Conservation (phyloP, 768 basidiomycete genomes). For the Chalciporus chontae region DNA sequence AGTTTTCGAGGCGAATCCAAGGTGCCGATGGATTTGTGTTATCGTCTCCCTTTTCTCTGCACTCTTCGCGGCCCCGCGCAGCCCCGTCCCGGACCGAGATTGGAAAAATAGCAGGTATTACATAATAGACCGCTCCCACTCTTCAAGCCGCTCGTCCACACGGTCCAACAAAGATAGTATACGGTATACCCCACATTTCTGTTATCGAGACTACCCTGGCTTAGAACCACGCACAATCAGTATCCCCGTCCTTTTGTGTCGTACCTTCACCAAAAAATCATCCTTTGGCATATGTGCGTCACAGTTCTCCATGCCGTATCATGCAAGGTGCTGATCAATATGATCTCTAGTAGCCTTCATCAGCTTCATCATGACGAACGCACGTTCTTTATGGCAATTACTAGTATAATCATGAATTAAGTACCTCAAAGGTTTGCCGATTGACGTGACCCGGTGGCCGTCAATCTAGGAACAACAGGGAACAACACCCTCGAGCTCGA, state of each 20-base stretch:
- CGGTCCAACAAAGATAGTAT: too few species aligned
- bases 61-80: conserved; percentile 18
- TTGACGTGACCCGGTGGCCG: too few species aligned
- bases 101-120: not conserved
- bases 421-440: not conserved
- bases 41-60: conserved; percentile 6
- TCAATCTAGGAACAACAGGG: too few species aligned
- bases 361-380: too few species aligned
- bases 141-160: too few species aligned
- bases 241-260: not conserved
- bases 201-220: conserved; percentile 28
- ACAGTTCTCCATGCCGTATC: not conserved
- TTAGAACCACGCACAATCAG: conserved; percentile 10
- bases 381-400: not conserved
- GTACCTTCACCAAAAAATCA: too few species aligned
- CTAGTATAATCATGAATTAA: not conserved
- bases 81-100: conserved; percentile 27
- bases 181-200: conserved; percentile 26
- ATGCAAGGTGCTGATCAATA: too few species aligned
- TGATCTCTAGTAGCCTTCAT: not conserved
- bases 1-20: conserved; percentile 1
- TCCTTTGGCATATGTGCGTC: too few species aligned
- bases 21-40: not conserved
- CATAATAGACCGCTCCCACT: not conserved
- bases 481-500: not conserved